Evolutionary conservation across 1,139 yeast genomes (phyloP).

Genomic region (Zygoascus meyerae): DNA sequence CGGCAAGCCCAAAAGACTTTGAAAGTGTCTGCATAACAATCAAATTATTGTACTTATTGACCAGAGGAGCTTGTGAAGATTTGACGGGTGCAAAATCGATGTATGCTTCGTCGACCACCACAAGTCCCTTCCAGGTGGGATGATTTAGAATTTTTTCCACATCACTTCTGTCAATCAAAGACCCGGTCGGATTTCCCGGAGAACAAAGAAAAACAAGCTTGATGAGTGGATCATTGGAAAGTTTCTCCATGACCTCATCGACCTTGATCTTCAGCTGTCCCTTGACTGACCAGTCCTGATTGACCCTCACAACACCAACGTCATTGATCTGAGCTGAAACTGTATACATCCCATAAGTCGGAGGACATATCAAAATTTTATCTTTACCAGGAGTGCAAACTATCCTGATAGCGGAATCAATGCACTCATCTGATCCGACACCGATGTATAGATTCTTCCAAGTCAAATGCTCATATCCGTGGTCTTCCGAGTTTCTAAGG

Average conservation of each 20-base stretch:
- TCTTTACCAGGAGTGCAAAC: constrained; percentile 78
- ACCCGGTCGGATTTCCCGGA: constrained; percentile 97
- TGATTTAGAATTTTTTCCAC: constrained; percentile 49
- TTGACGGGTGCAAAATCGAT: constrained; percentile 72
- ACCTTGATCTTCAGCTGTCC: constrained; percentile 60
- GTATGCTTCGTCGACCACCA: constrained; percentile 92
- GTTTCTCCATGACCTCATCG: constrained; percentile 46
- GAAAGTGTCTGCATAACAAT: constrained; percentile 89
- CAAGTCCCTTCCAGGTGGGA: constrained; percentile 65
- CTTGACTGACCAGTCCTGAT: constrained; percentile 45
- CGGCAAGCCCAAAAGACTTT: constrained; percentile 94
- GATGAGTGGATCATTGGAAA: constrained; percentile 53
- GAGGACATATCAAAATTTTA: constrained; percentile 81
- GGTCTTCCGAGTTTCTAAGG: constrained; percentile 53
- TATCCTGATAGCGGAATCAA: constrained; percentile 82
- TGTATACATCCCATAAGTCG: constrained; percentile 95
- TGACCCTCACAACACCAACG: constrained; percentile 67
- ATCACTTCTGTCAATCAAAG: constrained; percentile 45
- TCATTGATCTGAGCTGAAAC: constrained; percentile 90
- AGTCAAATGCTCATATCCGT: constrained; percentile 34
- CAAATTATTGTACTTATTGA: constrained; percentile 72
- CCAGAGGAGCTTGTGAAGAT: constrained; percentile 73
- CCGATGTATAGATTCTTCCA: constrained; percentile 82
- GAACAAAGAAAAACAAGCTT: constrained; percentile 84
- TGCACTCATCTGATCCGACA: constrained; percentile 96